Evolutionary conservation across 768 basidiomycete genomes (phyloP), one percentile per base, ranked within the genome.

Genomic region (Dacryopinax spathularia): DNA sequence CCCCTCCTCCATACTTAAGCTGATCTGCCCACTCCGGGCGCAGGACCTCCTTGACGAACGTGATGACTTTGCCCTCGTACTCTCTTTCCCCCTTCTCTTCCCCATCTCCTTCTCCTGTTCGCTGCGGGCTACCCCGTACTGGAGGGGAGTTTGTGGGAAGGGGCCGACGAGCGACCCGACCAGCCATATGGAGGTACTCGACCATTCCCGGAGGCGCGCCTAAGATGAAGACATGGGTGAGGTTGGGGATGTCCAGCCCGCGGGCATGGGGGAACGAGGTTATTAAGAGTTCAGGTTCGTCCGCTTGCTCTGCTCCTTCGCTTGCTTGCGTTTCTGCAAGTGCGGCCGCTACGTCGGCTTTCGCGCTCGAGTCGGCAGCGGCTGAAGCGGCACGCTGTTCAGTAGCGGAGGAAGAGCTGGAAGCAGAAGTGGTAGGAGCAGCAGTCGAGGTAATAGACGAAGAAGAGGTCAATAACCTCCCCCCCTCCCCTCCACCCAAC

Each of bases 131-230:
- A 10, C n/a, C n/a, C 36, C 41, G 80, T 73, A 44, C 85, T 84
- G 70, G 87, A 86, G n/a, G n/a, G n/a, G n/a, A n/a, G n/a, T n/a
- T n/a, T n/a, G n/a, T n/a, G n/a, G n/a, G n/a, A n/a, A n/a, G n/a
- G n/a, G n/a, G n/a, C n/a, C n/a, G n/a, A 64, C 88, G 79, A 22
- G 88, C 87, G n/a, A 85, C 86, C 13, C 88, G 82, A 15, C 89
- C 88, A 4, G 85, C 83, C 39, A 84, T 74, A 68, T 90, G 88
- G 67, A 84, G 65, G 70, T 90, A 90, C 37, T 77, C 77, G 12
- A 75, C 73, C 67, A 72, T 74, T 33, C 76, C 79, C 64, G 81
- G 79, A 5, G 82, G 80, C 1, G 86, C 74, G 2, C 87, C 87
- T 44, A 86, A 73, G 60, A 89, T 75, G 71, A 91, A 89, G 20